Conservation (phyloP, 2,329 filamentous ascomycete species). For the Trichoderma sp. region DNA sequence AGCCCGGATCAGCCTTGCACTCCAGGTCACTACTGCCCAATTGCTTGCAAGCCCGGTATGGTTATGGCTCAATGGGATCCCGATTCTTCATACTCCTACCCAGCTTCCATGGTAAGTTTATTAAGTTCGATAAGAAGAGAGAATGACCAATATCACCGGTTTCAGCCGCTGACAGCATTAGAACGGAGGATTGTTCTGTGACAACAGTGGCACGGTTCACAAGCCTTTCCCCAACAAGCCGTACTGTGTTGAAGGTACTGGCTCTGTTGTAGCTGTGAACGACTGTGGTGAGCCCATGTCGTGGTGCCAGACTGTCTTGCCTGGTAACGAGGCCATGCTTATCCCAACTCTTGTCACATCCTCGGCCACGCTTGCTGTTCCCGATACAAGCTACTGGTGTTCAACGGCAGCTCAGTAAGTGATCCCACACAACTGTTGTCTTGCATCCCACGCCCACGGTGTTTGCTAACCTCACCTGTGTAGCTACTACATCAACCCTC, state of each 20-base stretch:
- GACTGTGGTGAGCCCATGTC: slow-evolving; percentile 60
- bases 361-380: slow-evolving; percentile 64
- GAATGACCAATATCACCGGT: neutral
- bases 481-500: slow-evolving; percentile 76
- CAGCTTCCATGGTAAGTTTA: slow-evolving; percentile 66
- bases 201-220: slow-evolving; percentile 59
- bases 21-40: slow-evolving; percentile 68
- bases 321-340: slow-evolving; percentile 78
- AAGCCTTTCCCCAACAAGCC: slow-evolving; percentile 67
- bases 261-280: slow-evolving; percentile 64
- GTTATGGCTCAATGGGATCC: slow-evolving; percentile 79
- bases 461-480: neutral
- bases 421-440: neutral
- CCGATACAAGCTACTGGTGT: slow-evolving; percentile 67
- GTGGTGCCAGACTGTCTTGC: slow-evolving; percentile 77
- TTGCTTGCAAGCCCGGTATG: slow-evolving; percentile 72
- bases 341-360: slow-evolving; percentile 68
- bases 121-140: neutral
- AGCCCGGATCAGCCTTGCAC: slow-evolving; percentile 69
- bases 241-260: slow-evolving; percentile 69
- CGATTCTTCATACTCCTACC: slow-evolving; percentile 64
- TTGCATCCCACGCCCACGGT: neutral
- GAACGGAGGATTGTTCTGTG: slow-evolving; percentile 74
- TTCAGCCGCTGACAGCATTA: slow-evolving; percentile 32
- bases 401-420: slow-evolving; percentile 70